Conservation (phyloP, 1,284 basidiomycete species). For the Cystobasidium sp. region DNA sequence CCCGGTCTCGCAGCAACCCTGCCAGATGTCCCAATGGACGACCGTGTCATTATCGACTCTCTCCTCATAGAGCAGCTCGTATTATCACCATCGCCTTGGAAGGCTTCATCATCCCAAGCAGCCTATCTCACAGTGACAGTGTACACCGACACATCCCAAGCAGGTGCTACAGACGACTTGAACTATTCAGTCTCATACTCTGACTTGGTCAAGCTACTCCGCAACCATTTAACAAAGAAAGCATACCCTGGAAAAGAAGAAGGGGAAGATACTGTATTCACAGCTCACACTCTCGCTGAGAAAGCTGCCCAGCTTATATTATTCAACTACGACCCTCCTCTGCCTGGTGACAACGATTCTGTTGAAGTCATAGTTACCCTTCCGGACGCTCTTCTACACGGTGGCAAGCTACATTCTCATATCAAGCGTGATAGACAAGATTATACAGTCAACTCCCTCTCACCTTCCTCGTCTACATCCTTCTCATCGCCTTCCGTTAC, state of each 20-base stretch:
- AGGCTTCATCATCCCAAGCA: conserved; percentile 60
- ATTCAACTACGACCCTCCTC: conserved; percentile 60
- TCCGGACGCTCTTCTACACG: conserved; percentile 65
- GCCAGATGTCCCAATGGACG: conserved; percentile 43
- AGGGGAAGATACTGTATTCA: not conserved
- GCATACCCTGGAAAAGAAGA: conserved; percentile 32
- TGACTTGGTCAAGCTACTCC: conserved; percentile 55
- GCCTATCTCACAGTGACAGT: conserved; percentile 66
- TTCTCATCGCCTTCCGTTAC: not conserved
- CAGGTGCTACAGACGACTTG: conserved; percentile 67
- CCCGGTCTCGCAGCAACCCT: too few relatives aligned
- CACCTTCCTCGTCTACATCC: not conserved
- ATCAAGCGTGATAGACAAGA: conserved; percentile 51
- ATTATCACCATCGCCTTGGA: conserved; percentile 36
- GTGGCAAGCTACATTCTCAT: conserved; percentile 61
- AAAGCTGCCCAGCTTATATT: conserved; percentile 55
- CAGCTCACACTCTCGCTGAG: conserved; percentile 41
- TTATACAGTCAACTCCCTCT: conserved; percentile 34
- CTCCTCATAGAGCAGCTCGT: conserved; percentile 45
- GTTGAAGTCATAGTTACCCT: conserved; percentile 62
- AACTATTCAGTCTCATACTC: conserved; percentile 61
- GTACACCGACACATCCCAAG: conserved; percentile 63
- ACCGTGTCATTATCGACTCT: conserved; percentile 46
- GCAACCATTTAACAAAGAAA: conserved; percentile 49
- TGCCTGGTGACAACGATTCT: conserved; percentile 58